Conservation (phyloP, 2,329 filamentous ascomycete species). For the Lasiodiplodia sp. region DNA sequence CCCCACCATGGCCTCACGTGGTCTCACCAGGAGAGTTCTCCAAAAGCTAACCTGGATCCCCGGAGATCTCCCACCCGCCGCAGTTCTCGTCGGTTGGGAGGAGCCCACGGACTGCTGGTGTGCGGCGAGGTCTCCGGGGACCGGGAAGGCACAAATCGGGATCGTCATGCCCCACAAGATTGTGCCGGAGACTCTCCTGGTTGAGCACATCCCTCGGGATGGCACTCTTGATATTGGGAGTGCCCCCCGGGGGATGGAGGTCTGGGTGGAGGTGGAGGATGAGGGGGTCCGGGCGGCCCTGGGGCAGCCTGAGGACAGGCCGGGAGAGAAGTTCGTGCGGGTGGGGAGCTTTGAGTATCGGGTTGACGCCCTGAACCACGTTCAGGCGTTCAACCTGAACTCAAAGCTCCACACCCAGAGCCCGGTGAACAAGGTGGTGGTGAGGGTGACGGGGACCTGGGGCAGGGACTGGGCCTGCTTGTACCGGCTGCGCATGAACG, state of each 20-base stretch:
- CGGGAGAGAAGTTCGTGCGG: constrained; percentile 45
- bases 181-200: constrained; percentile 49
- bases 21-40: constrained; percentile 1
- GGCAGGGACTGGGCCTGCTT: constrained; percentile 55
- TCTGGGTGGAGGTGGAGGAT: constrained; percentile 51
- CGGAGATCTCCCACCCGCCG: constrained; percentile 47
- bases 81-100: constrained; percentile 73
- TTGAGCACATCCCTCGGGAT: constrained; percentile 54
- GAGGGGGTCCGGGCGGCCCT: constrained; percentile 47
- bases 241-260: constrained; percentile 53
- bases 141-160: constrained; percentile 68
- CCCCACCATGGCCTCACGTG: constrained; percentile 53
- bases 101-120: constrained; percentile 92
- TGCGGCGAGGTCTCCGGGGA: constrained; percentile 52
- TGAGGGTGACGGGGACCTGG: constrained; percentile 54
- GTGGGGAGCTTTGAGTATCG: constrained; percentile 52
- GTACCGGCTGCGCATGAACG: constrained; percentile 55
- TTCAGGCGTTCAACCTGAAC: constrained; percentile 51
- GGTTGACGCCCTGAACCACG: constrained; percentile 48
- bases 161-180: constrained; percentile 55
- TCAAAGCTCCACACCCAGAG: constrained; percentile 35
- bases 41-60: constrained; percentile 18
- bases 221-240: constrained; percentile 49
- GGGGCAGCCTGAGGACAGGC: constrained; percentile 42
- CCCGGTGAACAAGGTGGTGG: constrained; percentile 44